A percentile compares a stretch with the other conserved stretches of the same genome.
These are phyloP conservation scores for Terfezia boudieri DNA, from an alignment of 495 filamentous ascomycete genomes.

Conservation along the genomic window DNA sequence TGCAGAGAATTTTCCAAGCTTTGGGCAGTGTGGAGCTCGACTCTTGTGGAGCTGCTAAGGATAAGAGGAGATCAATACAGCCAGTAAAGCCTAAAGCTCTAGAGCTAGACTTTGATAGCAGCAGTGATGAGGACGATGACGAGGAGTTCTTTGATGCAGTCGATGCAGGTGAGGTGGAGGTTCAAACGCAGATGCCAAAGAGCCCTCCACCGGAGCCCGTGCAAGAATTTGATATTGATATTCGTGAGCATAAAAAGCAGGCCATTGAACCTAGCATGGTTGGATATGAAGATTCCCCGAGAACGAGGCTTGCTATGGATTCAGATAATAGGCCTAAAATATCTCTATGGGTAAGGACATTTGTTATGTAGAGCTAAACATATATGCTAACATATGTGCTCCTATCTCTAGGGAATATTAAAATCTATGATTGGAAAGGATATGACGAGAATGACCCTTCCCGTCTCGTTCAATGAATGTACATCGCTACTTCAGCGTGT, in stretches of 20 bases:
- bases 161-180: constrained; percentile 74
- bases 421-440: constrained; percentile 99
- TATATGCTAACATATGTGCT: background rate
- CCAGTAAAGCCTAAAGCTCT: background rate
- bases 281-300: constrained; percentile 73
- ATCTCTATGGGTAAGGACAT: constrained; percentile 62
- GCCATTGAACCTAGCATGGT: constrained; percentile 57
- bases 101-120: constrained; percentile 19
- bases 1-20: background rate
- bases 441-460: constrained; percentile 98
- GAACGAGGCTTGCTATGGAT: constrained; percentile 65
- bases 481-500: constrained; percentile 92
- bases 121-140: constrained; percentile 59
- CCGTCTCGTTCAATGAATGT: constrained; percentile 96
- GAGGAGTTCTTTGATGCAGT: constrained; percentile 98
- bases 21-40: background rate
- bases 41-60: background rate
- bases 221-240: background rate
- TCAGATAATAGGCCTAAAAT: constrained; percentile 83
- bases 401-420: constrained; percentile 49
- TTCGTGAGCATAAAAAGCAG: constrained; percentile 1
- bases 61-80: background rate
- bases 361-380: background rate
- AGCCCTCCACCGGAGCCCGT: constrained; percentile 20
- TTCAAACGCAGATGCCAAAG: constrained; percentile 34